Percentiles rank a stretch among this genome's conserved stretches.
phyloP scores from a whole-genome alignment of 352 stramenopile species.

The Aphanomyces euteiches region DNA sequence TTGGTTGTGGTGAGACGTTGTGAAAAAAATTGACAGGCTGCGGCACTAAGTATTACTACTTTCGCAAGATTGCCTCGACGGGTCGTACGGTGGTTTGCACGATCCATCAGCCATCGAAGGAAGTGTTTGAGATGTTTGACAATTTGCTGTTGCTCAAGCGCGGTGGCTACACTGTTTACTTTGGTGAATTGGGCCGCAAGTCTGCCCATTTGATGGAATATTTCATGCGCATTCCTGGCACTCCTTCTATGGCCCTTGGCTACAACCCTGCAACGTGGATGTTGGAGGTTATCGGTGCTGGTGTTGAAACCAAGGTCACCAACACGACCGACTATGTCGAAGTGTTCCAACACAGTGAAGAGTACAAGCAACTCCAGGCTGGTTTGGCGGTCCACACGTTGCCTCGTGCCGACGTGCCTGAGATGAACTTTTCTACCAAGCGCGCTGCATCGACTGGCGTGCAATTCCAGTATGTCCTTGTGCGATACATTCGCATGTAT shows the following conservation, averaged over 20 bases:
- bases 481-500: not conserved
- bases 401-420: not conserved
- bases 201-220: not conserved
- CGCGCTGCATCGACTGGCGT: not conserved
- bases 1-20: no score
- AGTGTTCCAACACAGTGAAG: not conserved
- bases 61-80: slow-evolving; percentile 1
- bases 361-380: not conserved
- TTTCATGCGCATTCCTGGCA: not conserved
- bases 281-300: not conserved
- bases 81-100: not conserved
- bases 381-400: not conserved
- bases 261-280: not conserved
- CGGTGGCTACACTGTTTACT: not conserved
- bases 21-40: no score
- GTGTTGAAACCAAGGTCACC: not conserved
- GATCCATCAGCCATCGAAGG: not conserved
- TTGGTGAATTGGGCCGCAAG: not conserved
- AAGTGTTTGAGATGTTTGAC: slow-evolving; percentile 4
- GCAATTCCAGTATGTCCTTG: not conserved
- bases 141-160: not conserved
- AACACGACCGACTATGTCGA: not conserved
- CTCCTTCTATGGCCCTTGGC: not conserved
- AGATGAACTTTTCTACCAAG: not conserved
- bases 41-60: no score